Conservation (phyloP, 805 yeast species). For the Scheffersomyces coipomensis region DNA sequence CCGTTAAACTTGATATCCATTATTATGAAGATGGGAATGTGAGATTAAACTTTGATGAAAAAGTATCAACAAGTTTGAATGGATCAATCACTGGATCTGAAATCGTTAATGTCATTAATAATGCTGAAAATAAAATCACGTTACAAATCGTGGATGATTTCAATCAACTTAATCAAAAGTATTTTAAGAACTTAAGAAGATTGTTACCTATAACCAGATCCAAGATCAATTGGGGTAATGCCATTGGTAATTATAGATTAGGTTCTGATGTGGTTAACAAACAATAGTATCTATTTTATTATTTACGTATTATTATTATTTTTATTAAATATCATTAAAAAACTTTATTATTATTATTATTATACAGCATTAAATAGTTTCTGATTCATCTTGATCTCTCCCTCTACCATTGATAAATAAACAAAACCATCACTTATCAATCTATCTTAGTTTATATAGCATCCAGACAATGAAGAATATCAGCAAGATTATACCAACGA, state of each 20-base stretch:
- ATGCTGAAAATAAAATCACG: slow-evolving; percentile 61
- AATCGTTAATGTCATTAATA: slow-evolving; percentile 48
- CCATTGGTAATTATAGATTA: slow-evolving; percentile 83
- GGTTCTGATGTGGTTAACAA: slow-evolving; percentile 71
- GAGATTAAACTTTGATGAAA: slow-evolving; percentile 52
- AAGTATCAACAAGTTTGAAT: slow-evolving; percentile 20
- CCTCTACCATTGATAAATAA: no score
- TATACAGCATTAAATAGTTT: no score
- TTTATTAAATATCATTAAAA: no score
- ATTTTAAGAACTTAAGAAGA: slow-evolving; percentile 84
- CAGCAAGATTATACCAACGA: slow-evolving; percentile 32
- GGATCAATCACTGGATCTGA: slow-evolving; percentile 16
- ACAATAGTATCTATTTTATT: no score
- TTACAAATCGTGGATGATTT: slow-evolving; percentile 60
- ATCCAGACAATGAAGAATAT: slow-evolving; percentile 38
- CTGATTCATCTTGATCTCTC: no score
- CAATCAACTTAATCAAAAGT: slow-evolving; percentile 68
- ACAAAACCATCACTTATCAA: neutral
- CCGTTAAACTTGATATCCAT: slow-evolving; percentile 71
- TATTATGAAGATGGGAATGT: slow-evolving; percentile 97
- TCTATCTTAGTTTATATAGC: slow-evolving; percentile 29
- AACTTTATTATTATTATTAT: no score
- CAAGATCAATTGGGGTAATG: slow-evolving; percentile 92
- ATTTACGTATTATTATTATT: no score
- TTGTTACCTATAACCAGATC: slow-evolving; percentile 90